Conservation (phyloP, 2,329 filamentous ascomycete genomes). For the Xylariaceae sp. region DNA sequence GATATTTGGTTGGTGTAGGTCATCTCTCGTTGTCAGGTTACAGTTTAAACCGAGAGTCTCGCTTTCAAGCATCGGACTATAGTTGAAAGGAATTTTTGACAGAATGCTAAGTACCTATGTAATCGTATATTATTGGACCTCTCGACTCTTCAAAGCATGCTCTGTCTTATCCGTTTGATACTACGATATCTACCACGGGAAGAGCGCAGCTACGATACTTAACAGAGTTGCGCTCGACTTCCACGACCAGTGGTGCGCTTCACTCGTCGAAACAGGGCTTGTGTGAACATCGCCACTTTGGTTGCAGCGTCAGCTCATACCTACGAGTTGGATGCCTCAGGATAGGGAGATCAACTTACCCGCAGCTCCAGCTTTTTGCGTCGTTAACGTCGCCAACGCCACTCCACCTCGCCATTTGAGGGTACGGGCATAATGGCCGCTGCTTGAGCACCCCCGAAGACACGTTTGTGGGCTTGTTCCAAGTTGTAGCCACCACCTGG, state of each 20-base stretch:
- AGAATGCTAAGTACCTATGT: too few relatives aligned
- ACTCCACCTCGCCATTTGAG: conserved; percentile 45
- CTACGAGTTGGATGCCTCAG: background rate
- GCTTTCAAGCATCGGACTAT: too few relatives aligned
- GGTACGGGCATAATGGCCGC: conserved; percentile 54
- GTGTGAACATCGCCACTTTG: conserved; percentile 15
- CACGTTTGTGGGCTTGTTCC: conserved; percentile 35
- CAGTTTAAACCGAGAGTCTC: too few relatives aligned
- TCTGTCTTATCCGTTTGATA: too few relatives aligned
- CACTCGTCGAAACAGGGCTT: conserved; percentile 2
- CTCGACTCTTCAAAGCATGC: background rate
- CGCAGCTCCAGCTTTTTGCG: conserved; percentile 46
- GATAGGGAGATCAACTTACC: conserved; percentile 30
- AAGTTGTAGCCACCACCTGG: conserved; percentile 46
- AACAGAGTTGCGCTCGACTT: conserved; percentile 1
- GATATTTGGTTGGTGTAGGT: too few relatives aligned
- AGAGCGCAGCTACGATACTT: background rate
- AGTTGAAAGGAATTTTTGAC: too few relatives aligned
- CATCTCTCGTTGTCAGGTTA: too few relatives aligned
- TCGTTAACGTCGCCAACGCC: conserved; percentile 43
- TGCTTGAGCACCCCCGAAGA: conserved; percentile 50
- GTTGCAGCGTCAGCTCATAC: background rate
- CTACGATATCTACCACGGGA: background rate
- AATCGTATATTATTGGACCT: too few relatives aligned
- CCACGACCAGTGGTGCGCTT: background rate